Base-by-base conservation (phyloP, 75 land plant genomes). In the Cunninghamia lanceolata region DNA sequence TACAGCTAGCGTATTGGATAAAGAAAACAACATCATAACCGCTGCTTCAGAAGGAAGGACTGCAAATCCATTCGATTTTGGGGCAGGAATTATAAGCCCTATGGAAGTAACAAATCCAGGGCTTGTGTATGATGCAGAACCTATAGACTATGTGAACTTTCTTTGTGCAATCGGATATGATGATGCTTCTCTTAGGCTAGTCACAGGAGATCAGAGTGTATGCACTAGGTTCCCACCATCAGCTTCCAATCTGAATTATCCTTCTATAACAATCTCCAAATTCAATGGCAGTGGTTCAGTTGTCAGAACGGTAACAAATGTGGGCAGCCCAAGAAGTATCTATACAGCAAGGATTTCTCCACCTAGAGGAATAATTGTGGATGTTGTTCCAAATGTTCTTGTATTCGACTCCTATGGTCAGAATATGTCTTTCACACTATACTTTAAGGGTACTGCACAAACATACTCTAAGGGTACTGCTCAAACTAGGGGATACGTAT, bases 141-240 rank as follows among this genome's bases (percentile, higher is more conserved):
- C 92, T 54, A 1, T 32, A 56, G 96, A 97, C 59, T 93, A 94
- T 85, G 87, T 85, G 63, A 82, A 42, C 15, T 97, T 94, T 85
- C 93, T 97, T 21, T 97, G 99, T 85, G 89, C 92, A 42, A 85
- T 91, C 42, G 94, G 94, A 84, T 97, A 97, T 80, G 92, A 92
- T 70, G 88, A 91, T 75, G 66, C 86, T 54, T 87, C 88, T 8
- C 70, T 96, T 19, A 87, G 82, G 82, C 40, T 85, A 71, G 78
- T 96, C 52, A 96, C 96, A 81, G 90, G 92, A 42, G 91, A 92
- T 83, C 92, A 88, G 16, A 88, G 88, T 80, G 85, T 81, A 28
- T 95, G 96, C 83, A 45, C 70, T 32, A 82, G 73, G 34, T 83
- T 85, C 16, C 80, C 83, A 5, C 54, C 82, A 54, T 45, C 88